Evolutionary conservation across 352 stramenopile species (phyloP).

Genomic region (Peronospora tabacina): DNA sequence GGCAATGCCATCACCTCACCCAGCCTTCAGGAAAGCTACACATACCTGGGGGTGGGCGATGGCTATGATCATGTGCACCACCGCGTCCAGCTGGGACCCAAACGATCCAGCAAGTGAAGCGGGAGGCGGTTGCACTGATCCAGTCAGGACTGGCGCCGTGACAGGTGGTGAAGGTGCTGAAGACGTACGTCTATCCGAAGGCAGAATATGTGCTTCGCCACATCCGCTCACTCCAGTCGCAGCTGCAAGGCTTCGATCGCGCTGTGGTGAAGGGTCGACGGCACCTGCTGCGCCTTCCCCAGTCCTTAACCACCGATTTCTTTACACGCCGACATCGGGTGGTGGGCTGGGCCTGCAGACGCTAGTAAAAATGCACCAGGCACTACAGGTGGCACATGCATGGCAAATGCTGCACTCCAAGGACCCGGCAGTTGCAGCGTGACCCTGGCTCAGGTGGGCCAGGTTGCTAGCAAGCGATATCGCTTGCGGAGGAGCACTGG

Average conservation of each 20-base stretch:
- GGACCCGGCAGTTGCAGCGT: no score
- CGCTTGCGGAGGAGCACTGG: no score
- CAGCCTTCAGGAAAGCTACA: slow-evolving; percentile 1
- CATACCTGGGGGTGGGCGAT: slow-evolving; percentile 7
- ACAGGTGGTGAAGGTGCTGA: slow-evolving; percentile 15
- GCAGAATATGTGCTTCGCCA: slow-evolving; percentile 3
- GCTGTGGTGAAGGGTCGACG: background rate
- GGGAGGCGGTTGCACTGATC: slow-evolving; percentile 4
- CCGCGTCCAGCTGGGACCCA: slow-evolving; percentile 2
- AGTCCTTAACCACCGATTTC: slow-evolving; percentile 2
- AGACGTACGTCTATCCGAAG: slow-evolving; percentile 15
- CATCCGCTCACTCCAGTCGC: background rate
- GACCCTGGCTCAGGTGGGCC: no score
- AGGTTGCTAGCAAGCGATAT: no score
- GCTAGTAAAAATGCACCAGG: slow-evolving; percentile 8
- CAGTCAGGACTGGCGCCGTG: slow-evolving; percentile 3
- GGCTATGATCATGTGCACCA: slow-evolving; percentile 7
- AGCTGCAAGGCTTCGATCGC: slow-evolving; percentile 7
- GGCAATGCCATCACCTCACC: background rate
- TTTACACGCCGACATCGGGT: slow-evolving; percentile 10
- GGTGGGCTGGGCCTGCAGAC: slow-evolving; percentile 10
- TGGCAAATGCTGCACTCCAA: slow-evolving; percentile 17
- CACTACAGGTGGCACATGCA: no score
- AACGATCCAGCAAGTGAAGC: slow-evolving; percentile 3
- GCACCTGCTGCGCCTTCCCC: slow-evolving; percentile 4